These are phyloP conservation scores for Linnemannia hyalina DNA, from an alignment of 192 early-diverging fungal genomes.

Conservation along the genomic window DNA sequence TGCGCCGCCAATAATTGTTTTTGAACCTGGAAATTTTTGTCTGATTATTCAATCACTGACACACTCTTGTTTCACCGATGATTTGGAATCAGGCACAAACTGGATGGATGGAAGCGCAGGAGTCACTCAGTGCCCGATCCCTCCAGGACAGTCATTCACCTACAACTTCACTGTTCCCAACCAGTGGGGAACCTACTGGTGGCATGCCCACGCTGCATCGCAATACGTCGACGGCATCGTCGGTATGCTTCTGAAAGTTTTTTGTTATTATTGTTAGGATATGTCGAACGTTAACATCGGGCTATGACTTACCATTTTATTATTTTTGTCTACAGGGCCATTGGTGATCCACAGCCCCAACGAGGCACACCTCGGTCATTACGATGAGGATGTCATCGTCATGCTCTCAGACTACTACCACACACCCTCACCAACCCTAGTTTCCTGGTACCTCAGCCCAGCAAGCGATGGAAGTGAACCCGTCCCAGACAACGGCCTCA, in stretches of 20 bases:
- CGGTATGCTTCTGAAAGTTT: neutral
- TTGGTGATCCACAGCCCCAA: conserved; percentile 37
- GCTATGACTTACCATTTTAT: neutral
- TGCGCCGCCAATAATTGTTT: neutral
- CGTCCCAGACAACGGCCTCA: conserved; percentile 33
- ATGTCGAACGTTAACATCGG: neutral
- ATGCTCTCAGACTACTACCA: conserved; percentile 57
- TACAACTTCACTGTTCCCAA: conserved; percentile 52
- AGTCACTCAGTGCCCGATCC: conserved; percentile 59
- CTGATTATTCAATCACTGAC: neutral
- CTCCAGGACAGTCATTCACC: conserved; percentile 46
- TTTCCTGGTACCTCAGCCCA: conserved; percentile 49
- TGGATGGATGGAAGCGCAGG: conserved; percentile 63
- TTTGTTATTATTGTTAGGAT: neutral
- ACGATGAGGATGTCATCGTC: conserved; percentile 58
- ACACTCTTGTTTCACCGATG: neutral
- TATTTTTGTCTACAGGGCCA: neutral
- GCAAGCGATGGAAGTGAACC: conserved; percentile 43
- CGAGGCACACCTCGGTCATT: conserved; percentile 40
- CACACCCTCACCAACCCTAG: conserved; percentile 20
- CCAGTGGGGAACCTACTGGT: conserved; percentile 64
- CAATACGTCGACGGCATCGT: conserved; percentile 58
- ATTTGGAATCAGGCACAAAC: conserved; percentile 31
- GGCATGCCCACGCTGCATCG: conserved; percentile 57
- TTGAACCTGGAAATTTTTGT: neutral